These are phyloP conservation scores for Sporothrix luriei DNA, from an alignment of 2,329 filamentous ascomycete genomes.

Conservation along the genomic window DNA sequence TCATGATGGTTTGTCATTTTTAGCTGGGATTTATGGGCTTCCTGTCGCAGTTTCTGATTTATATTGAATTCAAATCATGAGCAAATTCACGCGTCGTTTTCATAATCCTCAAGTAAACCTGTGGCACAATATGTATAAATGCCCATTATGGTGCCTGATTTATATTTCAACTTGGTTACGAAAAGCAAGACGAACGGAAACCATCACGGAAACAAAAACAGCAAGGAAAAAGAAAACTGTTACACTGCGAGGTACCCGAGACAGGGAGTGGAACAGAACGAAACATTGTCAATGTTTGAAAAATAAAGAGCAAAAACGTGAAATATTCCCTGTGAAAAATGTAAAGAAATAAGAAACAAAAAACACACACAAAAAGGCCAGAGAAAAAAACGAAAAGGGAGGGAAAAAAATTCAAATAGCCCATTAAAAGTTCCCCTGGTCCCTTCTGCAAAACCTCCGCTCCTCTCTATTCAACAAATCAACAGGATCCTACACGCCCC, in stretches of 20 bases:
- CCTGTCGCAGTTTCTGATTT: background rate
- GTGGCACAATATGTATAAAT: background rate
- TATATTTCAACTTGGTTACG: constrained; percentile 9
- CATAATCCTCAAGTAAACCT: background rate
- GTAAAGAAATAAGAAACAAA: background rate
- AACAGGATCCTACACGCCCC: no score
- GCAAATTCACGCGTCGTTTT: background rate
- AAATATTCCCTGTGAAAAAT: background rate
- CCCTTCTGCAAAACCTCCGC: constrained; percentile 6
- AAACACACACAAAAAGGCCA: constrained; percentile 21
- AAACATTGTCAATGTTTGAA: background rate
- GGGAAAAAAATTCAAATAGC: constrained; percentile 21
- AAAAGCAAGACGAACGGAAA: background rate
- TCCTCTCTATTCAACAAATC: constrained; percentile 6
- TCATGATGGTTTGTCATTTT: constrained; percentile 11
- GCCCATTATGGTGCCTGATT: background rate
- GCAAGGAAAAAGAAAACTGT: background rate
- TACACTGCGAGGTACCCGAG: background rate
- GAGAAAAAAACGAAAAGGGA: constrained; percentile 9
- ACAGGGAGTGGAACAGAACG: background rate
- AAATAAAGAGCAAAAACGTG: background rate
- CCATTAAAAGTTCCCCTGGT: constrained; percentile 28
- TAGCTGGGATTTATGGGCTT: background rate
- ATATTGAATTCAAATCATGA: background rate
- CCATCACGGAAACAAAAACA: background rate